Evolutionary conservation across 257 asterid genomes (phyloP).

Genomic region (Solanum neorickii): DNA sequence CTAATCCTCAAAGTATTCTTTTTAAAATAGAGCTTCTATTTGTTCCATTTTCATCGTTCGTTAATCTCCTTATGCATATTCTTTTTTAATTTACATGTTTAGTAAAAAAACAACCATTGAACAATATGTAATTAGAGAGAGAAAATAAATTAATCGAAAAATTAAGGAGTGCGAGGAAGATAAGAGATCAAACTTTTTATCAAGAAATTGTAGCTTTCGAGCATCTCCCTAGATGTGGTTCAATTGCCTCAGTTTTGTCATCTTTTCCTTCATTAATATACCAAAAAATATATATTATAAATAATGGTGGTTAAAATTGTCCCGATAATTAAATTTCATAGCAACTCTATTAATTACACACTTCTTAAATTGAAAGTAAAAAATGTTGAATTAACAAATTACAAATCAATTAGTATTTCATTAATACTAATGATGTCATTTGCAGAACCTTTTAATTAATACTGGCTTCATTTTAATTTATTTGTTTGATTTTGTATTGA

Average conservation of each 20-base stretch:
- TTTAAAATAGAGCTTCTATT: not conserved
- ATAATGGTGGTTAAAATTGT: not conserved
- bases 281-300: not conserved
- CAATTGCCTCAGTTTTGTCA: slow-evolving; percentile 34
- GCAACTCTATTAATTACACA: not conserved
- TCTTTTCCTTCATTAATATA: slow-evolving; percentile 25
- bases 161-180: no score
- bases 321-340: not conserved
- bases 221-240: slow-evolving; percentile 22
- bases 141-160: not conserved
- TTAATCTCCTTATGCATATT: not conserved
- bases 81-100: not conserved
- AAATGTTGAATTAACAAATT: no score
- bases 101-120: not conserved
- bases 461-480: no score
- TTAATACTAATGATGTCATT: no score
- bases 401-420: no score
- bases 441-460: no score
- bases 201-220: slow-evolving; percentile 35
- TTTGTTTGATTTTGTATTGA: no score
- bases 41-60: not conserved
- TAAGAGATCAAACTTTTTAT: slow-evolving; percentile 26
- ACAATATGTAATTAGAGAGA: not conserved
- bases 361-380: no score
- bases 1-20: not conserved